Evolutionary conservation across 1,284 basidiomycete species (phyloP).

Genomic region (Flammula alnicola): DNA sequence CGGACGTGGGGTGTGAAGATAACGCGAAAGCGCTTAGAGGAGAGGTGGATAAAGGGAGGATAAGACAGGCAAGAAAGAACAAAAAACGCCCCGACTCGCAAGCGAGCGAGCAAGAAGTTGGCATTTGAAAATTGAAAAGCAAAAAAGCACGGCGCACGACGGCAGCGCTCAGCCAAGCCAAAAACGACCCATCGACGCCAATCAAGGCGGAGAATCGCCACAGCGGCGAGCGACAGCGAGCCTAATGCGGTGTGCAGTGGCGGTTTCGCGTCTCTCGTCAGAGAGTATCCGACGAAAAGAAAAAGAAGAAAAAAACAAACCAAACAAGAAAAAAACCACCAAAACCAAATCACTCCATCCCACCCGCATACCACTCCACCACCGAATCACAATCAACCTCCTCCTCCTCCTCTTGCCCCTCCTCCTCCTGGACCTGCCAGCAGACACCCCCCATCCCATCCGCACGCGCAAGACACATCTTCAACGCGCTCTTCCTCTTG

Average conservation of each 20-base stretch:
- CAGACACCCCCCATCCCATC: constrained; percentile 11
- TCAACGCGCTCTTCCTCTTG: constrained; percentile 11
- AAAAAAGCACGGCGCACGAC: not conserved
- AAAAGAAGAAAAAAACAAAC: not conserved
- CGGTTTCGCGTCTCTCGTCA: too few relatives aligned
- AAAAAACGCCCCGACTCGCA: too few relatives aligned
- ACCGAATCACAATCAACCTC: constrained; percentile 18
- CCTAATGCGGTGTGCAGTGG: not conserved
- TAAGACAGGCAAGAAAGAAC: too few relatives aligned
- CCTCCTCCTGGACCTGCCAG: constrained; percentile 1
- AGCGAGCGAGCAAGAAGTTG: too few relatives aligned
- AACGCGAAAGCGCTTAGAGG: too few relatives aligned
- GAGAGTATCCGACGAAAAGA: too few relatives aligned
- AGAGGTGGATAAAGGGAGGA: not conserved
- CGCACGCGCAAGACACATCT: constrained; percentile 14
- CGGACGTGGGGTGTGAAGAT: not conserved
- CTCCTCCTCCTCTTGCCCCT: constrained; percentile 14
- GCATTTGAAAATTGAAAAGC: not conserved
- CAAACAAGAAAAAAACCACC: constrained; percentile 1
- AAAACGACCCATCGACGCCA: constrained; percentile 8
- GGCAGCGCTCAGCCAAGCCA: not conserved
- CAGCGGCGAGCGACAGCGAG: not conserved
- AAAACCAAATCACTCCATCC: constrained; percentile 6
- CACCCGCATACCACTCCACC: constrained; percentile 20
- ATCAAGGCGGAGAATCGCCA: constrained; percentile 12